Percentiles rank a stretch among this genome's conserved stretches.
These are phyloP conservation scores for Elaeagnus macrophylla DNA, from an alignment of 306 rosid genomes.

Conservation along the genomic window DNA sequence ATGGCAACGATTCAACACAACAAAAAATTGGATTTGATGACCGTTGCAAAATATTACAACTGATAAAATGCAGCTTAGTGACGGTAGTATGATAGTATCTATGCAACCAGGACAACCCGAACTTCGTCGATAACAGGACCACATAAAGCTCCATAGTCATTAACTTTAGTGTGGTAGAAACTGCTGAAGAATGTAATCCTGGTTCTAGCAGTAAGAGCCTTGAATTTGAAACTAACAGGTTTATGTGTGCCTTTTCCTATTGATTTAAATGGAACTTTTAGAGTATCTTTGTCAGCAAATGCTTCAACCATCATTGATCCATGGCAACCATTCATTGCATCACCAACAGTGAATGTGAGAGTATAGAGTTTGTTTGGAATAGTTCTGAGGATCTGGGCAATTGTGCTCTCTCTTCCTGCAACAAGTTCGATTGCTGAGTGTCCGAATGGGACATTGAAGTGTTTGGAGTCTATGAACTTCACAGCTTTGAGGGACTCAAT, in stretches of 20 bases:
- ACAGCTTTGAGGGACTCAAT: slow-evolving; percentile 85
- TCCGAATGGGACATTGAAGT: slow-evolving; percentile 63
- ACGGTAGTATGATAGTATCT: slow-evolving; percentile 7
- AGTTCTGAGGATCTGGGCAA: slow-evolving; percentile 75
- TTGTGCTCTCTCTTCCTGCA: slow-evolving; percentile 85
- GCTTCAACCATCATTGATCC: slow-evolving; percentile 95
- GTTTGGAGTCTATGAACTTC: slow-evolving; percentile 61
- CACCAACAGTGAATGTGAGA: slow-evolving; percentile 66
- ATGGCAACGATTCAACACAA: too few species aligned
- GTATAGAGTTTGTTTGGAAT: slow-evolving; percentile 44
- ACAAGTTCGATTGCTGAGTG: slow-evolving; percentile 69
- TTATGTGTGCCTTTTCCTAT: slow-evolving; percentile 61
- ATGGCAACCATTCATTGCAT: slow-evolving; percentile 82
- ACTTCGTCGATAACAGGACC: slow-evolving; percentile 85
- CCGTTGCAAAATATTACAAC: slow-evolving; percentile 19
- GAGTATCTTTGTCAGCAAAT: slow-evolving; percentile 63
- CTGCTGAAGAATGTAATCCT: slow-evolving; percentile 90
- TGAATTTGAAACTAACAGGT: slow-evolving; percentile 53
- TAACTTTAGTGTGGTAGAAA: slow-evolving; percentile 67
- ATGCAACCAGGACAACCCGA: slow-evolving; percentile 37
- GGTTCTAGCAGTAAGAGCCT: slow-evolving; percentile 51
- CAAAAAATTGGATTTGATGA: too few species aligned
- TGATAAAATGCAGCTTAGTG: background rate
- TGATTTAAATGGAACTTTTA: slow-evolving; percentile 75
- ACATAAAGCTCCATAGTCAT: slow-evolving; percentile 80